Percentiles rank a stretch among this genome's conserved stretches.
These are phyloP conservation scores for Saraca asoca DNA, from an alignment of 331 rosid genomes.

Conservation along the genomic window DNA sequence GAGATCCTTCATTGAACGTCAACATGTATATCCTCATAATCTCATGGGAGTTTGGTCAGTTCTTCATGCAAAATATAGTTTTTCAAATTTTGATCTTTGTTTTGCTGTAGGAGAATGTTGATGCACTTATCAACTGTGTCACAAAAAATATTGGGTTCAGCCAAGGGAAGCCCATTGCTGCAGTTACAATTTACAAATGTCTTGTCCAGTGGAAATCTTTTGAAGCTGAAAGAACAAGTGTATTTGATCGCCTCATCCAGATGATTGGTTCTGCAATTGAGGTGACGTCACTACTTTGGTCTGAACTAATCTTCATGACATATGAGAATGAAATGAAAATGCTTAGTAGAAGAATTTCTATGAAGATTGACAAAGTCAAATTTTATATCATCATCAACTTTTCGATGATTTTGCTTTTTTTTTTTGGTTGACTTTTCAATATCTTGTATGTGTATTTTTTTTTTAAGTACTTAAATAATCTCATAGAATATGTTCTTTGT, in stretches of 20 bases:
- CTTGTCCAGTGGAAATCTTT: slow-evolving; percentile 99
- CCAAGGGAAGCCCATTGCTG: slow-evolving; percentile 96
- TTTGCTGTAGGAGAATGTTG: slow-evolving; percentile 81
- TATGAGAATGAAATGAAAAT: slow-evolving; percentile 1
- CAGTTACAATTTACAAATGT: slow-evolving; percentile 92
- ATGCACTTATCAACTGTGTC: slow-evolving; percentile 87
- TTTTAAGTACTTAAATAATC: too few relatives aligned
- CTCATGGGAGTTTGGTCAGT: slow-evolving; percentile 6
- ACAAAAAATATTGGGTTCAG: slow-evolving; percentile 77
- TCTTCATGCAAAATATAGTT: slow-evolving; percentile 21
- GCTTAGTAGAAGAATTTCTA: not conserved
- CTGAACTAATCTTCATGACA: slow-evolving; percentile 8
- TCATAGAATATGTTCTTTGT: not conserved
- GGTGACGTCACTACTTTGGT: slow-evolving; percentile 48
- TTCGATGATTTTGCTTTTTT: too few relatives aligned
- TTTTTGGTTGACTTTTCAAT: too few relatives aligned
- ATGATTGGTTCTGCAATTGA: slow-evolving; percentile 98
- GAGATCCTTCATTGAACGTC: slow-evolving; percentile 83
- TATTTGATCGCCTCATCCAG: slow-evolving; percentile 98
- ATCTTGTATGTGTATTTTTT: too few relatives aligned
- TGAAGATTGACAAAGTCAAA: too few relatives aligned
- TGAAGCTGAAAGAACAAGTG: slow-evolving; percentile 99
- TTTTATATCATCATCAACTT: too few relatives aligned
- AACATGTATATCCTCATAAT: slow-evolving; percentile 68
- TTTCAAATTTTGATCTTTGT: slow-evolving; percentile 28